Conservation (phyloP, 495 filamentous ascomycete genomes). For the Talaromyces ruber region DNA sequence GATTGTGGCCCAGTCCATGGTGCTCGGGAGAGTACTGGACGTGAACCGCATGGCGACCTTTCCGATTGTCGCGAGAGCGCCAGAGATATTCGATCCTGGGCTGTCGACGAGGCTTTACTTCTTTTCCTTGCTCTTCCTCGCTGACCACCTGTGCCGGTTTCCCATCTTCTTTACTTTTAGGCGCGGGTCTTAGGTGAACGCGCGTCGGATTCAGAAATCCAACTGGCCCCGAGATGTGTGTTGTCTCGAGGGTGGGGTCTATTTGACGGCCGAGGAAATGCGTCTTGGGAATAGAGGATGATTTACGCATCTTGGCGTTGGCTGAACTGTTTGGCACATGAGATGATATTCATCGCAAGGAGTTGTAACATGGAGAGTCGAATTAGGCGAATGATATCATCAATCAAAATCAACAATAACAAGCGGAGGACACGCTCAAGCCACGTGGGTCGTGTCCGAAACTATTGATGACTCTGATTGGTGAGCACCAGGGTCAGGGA, state of each 20-base stretch:
- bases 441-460: neutral
- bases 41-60: slow-evolving; percentile 54
- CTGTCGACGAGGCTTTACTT: neutral
- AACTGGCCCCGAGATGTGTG: slow-evolving; percentile 28
- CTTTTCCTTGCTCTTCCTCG: neutral
- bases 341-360: neutral
- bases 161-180: neutral
- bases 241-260: neutral
- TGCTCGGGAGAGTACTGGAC: slow-evolving; percentile 24
- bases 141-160: neutral
- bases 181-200: slow-evolving; percentile 18
- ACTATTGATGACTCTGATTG: neutral
- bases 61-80: slow-evolving; percentile 64
- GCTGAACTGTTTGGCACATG: neutral
- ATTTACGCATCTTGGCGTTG: neutral
- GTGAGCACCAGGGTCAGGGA: neutral
- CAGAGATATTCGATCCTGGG: slow-evolving; percentile 34
- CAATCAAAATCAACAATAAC: neutral
- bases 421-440: neutral
- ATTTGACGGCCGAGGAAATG: neutral
- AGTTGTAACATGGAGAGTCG: neutral
- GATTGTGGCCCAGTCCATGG: slow-evolving; percentile 11
- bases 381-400: neutral
- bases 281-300: neutral
- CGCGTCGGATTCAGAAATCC: slow-evolving; percentile 43